phyloP scores from a whole-genome alignment of 495 filamentous ascomycete genomes.

The Talaromyces stipitatus region DNA sequence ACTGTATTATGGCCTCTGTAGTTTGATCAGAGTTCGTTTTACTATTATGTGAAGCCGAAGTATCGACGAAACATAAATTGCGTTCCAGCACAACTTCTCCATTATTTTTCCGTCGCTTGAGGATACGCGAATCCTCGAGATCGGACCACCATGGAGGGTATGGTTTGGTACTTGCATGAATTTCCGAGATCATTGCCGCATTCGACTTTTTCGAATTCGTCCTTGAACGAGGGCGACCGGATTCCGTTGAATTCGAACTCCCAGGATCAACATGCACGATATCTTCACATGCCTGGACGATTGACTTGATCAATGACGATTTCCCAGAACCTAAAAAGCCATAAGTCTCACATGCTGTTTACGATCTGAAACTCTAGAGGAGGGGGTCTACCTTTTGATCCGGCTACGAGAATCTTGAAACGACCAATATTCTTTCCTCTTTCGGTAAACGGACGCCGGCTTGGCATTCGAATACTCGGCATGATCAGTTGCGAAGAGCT shows the following conservation, averaged over 20 bases:
- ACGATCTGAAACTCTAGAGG: background rate
- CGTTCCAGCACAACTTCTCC: slow-evolving; percentile 81
- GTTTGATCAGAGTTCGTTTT: slow-evolving; percentile 60
- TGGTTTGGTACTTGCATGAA: slow-evolving; percentile 86
- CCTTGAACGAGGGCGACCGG: slow-evolving; percentile 23
- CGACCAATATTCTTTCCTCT: slow-evolving; percentile 76
- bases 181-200: slow-evolving; percentile 55
- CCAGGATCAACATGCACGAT: slow-evolving; percentile 91
- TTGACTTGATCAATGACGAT: slow-evolving; percentile 84
- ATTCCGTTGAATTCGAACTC: slow-evolving; percentile 16
- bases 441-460: slow-evolving; percentile 84
- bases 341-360: background rate
- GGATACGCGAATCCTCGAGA: slow-evolving; percentile 61
- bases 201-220: slow-evolving; percentile 19
- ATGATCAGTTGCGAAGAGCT: slow-evolving; percentile 87
- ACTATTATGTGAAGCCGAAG: slow-evolving; percentile 54
- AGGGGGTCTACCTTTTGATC: slow-evolving; percentile 58
- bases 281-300: slow-evolving; percentile 90
- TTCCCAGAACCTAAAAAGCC: slow-evolving; percentile 59
- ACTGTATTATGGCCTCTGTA: slow-evolving; percentile 55
- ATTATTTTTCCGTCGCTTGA: slow-evolving; percentile 68
- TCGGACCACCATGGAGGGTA: slow-evolving; percentile 97
- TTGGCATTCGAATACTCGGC: slow-evolving; percentile 95
- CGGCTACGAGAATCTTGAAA: slow-evolving; percentile 82
- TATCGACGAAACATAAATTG: slow-evolving; percentile 94